These are phyloP conservation scores for Candida yuanshanica DNA, from an alignment of 805 yeast species.

Conservation along the genomic window DNA sequence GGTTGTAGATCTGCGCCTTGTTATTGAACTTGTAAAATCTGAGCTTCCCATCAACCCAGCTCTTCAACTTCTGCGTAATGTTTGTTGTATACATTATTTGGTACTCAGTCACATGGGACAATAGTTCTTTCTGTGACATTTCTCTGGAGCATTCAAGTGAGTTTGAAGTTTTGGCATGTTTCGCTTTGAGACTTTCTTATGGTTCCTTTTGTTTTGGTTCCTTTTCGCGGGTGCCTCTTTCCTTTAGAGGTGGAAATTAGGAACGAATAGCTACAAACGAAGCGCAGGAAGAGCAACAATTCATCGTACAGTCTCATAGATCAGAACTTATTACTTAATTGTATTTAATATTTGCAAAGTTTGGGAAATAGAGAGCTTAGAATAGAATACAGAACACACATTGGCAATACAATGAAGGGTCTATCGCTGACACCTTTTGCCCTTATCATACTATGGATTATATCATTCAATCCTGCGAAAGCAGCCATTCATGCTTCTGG, in stretches of 20 bases:
- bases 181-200: no score
- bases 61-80: constrained; percentile 16
- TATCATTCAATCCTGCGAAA: not conserved
- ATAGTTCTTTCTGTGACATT: constrained; percentile 18
- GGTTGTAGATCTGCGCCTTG: constrained; percentile 16
- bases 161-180: no score
- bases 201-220: not conserved
- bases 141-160: no score
- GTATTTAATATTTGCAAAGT: no score
- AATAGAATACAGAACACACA: no score
- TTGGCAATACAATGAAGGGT: not conserved
- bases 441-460: not conserved
- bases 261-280: no score
- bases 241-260: no score
- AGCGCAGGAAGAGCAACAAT: no score
- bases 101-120: constrained; percentile 20
- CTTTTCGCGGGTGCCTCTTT: no score
- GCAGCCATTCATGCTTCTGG: constrained; percentile 2
- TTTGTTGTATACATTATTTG: constrained; percentile 17
- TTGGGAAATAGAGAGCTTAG: no score
- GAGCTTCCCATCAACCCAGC: constrained; percentile 22
- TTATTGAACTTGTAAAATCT: constrained; percentile 18
- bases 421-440: not conserved
- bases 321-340: no score
- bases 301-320: no score